Percentiles rank a stretch among this genome's conserved stretches.
Conservation (phyloP, 192 early-diverging fungal species). For the Haplosporangium gracile region DNA sequence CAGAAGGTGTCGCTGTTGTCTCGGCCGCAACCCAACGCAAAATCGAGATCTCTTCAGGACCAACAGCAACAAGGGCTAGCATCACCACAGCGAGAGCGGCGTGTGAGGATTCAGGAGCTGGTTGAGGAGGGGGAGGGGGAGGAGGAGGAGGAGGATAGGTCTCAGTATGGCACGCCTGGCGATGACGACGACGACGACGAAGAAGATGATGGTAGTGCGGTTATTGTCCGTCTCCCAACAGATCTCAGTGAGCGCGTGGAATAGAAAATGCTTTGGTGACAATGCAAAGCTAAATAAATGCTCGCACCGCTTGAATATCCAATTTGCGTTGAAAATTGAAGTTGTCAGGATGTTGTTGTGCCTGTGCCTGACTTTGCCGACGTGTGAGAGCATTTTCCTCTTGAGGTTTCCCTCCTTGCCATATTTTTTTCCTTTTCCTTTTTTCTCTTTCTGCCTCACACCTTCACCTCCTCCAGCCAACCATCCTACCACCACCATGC, state of each 20-base stretch:
- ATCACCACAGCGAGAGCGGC: neutral
- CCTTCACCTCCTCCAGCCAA: neutral
- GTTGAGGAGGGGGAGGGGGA: neutral
- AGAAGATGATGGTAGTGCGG: slow-evolving; percentile 10
- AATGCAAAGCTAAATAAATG: slow-evolving; percentile 6
- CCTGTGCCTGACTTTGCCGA: neutral
- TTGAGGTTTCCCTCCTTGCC: too few relatives aligned
- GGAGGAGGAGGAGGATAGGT: neutral
- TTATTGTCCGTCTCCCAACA: slow-evolving; percentile 27
- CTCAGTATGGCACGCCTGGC: neutral
- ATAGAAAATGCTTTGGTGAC: neutral
- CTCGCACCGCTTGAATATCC: neutral
- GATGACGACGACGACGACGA: slow-evolving; percentile 30
- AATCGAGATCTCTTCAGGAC: neutral
- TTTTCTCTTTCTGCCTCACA: neutral
- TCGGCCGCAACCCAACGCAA: slow-evolving; percentile 28
- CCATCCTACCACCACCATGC: slow-evolving; percentile 17
- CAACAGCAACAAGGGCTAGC: neutral
- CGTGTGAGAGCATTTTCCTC: neutral
- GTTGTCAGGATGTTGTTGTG: too few relatives aligned
- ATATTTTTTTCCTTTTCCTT: neutral
- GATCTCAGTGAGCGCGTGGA: slow-evolving; percentile 6
- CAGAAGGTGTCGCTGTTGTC: slow-evolving; percentile 38
- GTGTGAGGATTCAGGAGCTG: slow-evolving; percentile 31
- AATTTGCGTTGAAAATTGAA: too few relatives aligned